Evolutionary conservation across 148 eudicot species (phyloP).

Genomic region (Chenopodium berlandieri): DNA sequence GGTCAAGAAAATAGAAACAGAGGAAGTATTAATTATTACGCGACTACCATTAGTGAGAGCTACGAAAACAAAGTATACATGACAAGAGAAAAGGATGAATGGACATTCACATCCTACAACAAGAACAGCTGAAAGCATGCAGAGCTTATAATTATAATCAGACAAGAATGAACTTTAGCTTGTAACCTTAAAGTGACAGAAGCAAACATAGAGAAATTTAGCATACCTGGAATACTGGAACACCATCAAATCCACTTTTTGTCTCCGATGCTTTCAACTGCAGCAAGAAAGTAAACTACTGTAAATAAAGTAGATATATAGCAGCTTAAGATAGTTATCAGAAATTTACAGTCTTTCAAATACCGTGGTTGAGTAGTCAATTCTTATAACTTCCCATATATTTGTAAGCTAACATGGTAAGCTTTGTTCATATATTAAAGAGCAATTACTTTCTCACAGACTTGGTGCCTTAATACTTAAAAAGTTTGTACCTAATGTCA

Average conservation of each 20-base stretch:
- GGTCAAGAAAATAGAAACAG: no score
- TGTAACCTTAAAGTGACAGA: neutral
- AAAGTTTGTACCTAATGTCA: neutral
- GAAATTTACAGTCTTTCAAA: constrained; percentile 1
- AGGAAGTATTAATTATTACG: neutral
- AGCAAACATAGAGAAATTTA: neutral
- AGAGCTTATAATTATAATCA: neutral
- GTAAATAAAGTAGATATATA: neutral
- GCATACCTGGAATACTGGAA: constrained; percentile 93
- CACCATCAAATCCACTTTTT: constrained; percentile 84
- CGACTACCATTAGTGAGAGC: neutral
- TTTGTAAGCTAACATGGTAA: neutral
- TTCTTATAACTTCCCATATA: neutral
- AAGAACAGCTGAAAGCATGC: neutral
- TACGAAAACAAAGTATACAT: neutral
- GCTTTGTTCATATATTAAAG: neutral
- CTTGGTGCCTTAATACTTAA: neutral
- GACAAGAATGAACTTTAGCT: neutral
- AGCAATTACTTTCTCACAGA: neutral
- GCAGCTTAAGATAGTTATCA: neutral
- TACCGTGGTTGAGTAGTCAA: neutral
- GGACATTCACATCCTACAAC: neutral
- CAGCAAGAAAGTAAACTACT: constrained; percentile 24
- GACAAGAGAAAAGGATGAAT: neutral
- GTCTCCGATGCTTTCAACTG: constrained; percentile 60